These are phyloP conservation scores for Zalerion maritima DNA, from an alignment of 495 filamentous ascomycete genomes.

Conservation along the genomic window DNA sequence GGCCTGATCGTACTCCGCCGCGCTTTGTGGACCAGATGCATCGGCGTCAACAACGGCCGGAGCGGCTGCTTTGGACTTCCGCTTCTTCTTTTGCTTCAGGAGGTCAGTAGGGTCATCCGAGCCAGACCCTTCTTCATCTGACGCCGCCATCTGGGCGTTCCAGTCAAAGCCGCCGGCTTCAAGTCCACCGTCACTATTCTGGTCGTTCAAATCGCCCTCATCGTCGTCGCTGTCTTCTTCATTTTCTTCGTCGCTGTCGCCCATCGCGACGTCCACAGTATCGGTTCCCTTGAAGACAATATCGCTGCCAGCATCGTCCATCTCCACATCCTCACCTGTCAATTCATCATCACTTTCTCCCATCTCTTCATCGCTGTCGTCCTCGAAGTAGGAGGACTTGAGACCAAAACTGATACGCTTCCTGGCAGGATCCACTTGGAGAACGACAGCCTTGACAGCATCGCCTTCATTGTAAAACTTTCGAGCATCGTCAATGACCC, in stretches of 20 bases:
- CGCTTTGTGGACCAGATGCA: conserved; percentile 76
- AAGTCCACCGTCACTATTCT: too few relatives aligned
- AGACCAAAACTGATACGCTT: conserved; percentile 74
- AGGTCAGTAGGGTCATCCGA: conserved; percentile 33
- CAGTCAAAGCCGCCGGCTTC: conserved; percentile 75
- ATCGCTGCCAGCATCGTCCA: conserved; percentile 38
- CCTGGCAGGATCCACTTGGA: conserved; percentile 59
- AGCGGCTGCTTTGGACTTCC: conserved; percentile 64
- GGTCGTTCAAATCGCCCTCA: too few relatives aligned
- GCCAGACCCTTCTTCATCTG: too few relatives aligned
- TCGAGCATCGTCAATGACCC: conserved; percentile 60
- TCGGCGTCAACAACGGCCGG: conserved; percentile 79
- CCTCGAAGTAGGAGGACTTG: conserved; percentile 80
- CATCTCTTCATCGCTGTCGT: conserved; percentile 38
- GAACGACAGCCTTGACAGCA: conserved; percentile 72
- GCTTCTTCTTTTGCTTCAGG: conserved; percentile 63
- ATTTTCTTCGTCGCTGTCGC: conserved; percentile 35
- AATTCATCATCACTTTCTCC: conserved; percentile 32
- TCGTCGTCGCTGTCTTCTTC: conserved; percentile 20
- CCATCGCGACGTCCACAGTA: conserved; percentile 24
- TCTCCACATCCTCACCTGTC: conserved; percentile 24
- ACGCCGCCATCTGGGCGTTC: too few relatives aligned
- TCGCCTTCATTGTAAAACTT: conserved; percentile 81
- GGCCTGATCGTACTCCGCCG: conserved; percentile 83
- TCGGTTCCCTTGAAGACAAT: conserved; percentile 34